These are phyloP conservation scores for Cystofilobasidium bisporidii DNA, from an alignment of 768 basidiomycete genomes.

Conservation along the genomic window DNA sequence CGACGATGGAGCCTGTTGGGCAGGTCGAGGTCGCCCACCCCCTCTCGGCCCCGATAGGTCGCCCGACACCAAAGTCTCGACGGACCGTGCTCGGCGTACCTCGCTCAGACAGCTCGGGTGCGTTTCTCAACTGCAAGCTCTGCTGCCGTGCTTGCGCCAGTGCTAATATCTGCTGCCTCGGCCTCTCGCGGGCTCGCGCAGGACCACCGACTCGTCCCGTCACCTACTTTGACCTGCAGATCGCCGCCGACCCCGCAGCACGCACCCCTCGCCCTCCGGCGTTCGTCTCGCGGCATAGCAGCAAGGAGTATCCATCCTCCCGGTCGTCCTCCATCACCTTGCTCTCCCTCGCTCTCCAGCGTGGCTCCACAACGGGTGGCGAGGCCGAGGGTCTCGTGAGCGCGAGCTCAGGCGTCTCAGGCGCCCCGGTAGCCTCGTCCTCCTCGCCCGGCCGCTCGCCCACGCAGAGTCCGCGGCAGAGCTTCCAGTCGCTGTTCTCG, in stretches of 20 bases:
- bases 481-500: neutral
- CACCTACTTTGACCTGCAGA: slow-evolving; percentile 9
- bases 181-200: neutral
- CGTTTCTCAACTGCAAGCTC: no score
- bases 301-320: neutral
- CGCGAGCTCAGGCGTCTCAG: no score
- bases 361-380: no score
- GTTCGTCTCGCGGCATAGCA: no score
- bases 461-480: no score
- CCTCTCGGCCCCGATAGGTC: neutral
- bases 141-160: no score
- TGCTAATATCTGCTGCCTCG: no score
- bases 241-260: neutral
- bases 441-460: no score
- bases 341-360: no score
- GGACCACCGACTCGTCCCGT: neutral
- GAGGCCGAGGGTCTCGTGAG: no score
- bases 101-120: neutral
- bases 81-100: neutral
- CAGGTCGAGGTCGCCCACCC: neutral
- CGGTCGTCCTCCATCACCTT: no score
- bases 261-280: neutral
- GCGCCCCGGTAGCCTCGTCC: no score
- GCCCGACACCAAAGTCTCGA: neutral
- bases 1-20: neutral